Percentiles rank a stretch among this genome's conserved stretches.
Evolutionary conservation across 2,329 filamentous ascomycete genomes (phyloP).

Genomic region (Alternaria consortialis): DNA sequence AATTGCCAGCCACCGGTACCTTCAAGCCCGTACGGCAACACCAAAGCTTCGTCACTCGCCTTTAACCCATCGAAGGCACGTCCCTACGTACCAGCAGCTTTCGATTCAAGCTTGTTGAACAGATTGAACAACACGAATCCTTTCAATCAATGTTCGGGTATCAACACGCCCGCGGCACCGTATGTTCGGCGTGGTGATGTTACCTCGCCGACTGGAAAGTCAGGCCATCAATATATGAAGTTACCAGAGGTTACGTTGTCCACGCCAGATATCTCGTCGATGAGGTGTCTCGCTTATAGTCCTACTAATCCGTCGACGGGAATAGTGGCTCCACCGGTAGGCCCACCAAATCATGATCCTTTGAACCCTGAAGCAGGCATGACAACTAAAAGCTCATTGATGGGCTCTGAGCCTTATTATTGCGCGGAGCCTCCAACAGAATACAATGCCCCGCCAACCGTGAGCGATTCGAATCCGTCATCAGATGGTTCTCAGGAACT

Average conservation of each 20-base stretch:
- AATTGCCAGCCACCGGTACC: not conserved
- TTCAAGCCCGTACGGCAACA: not conserved
- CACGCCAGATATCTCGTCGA: not conserved
- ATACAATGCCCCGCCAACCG: not conserved
- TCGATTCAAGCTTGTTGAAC: not conserved
- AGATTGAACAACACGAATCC: not conserved
- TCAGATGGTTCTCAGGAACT: not conserved
- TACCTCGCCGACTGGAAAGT: not conserved
- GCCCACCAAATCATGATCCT: not conserved
- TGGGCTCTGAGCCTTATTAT: too few relatives aligned
- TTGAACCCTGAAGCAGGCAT: not conserved
- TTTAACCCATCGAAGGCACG: not conserved
- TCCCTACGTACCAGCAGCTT: not conserved
- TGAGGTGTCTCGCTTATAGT: not conserved
- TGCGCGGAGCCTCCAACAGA: not conserved
- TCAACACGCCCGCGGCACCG: not conserved
- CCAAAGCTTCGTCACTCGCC: not conserved
- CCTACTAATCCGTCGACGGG: not conserved
- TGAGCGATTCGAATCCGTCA: not conserved
- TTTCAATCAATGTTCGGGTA: not conserved
- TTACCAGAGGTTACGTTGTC: not conserved
- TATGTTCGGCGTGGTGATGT: not conserved
- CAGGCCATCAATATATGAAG: not conserved
- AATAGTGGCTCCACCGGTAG: not conserved
- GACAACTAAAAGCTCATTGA: too few relatives aligned